Conservation (phyloP, 805 yeast species). For the Candida silvicultrix region DNA sequence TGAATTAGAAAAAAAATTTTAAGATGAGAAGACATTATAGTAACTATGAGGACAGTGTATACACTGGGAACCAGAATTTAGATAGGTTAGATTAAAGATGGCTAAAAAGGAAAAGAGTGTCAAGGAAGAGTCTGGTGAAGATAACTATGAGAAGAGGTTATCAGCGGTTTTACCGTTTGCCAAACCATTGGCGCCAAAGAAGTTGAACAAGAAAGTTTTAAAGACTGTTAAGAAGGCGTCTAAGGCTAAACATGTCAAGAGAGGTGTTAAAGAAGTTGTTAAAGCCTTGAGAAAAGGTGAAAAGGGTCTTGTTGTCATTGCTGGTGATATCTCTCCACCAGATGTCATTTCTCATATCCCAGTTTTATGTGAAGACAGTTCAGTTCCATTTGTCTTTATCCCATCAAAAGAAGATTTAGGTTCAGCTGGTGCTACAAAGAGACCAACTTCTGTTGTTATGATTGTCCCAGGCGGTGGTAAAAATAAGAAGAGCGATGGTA, state of each 20-base stretch:
- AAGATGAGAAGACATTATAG: not conserved
- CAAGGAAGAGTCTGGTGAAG: constrained; percentile 36
- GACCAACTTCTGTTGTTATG: constrained; percentile 98
- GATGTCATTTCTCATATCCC: constrained; percentile 98
- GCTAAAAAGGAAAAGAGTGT: constrained; percentile 39
- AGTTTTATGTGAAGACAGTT: constrained; percentile 89
- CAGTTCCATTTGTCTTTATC: constrained; percentile 87
- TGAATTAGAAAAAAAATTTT: not conserved
- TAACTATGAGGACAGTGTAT: too few species aligned
- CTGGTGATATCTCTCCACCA: constrained; percentile 97
- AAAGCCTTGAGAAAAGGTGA: constrained; percentile 97
- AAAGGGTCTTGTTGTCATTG: constrained; percentile 92
- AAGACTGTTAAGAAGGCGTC: constrained; percentile 97
- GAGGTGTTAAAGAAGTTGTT: constrained; percentile 99
- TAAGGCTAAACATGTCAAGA: constrained; percentile 94
- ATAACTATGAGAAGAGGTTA: constrained; percentile 88
- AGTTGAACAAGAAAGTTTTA: constrained; percentile 88
- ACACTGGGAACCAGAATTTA: too few species aligned
- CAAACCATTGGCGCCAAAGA: constrained; percentile 91
- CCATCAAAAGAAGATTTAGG: constrained; percentile 99
- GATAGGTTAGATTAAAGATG: constrained; percentile 21
- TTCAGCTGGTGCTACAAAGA: constrained; percentile 97
- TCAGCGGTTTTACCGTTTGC: constrained; percentile 92
- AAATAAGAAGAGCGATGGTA: constrained; percentile 61
- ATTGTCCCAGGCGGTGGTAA: constrained; percentile 93